phyloP scores from a whole-genome alignment of 2,329 filamentous ascomycete species.

The Periglandula ipomoeae region DNA sequence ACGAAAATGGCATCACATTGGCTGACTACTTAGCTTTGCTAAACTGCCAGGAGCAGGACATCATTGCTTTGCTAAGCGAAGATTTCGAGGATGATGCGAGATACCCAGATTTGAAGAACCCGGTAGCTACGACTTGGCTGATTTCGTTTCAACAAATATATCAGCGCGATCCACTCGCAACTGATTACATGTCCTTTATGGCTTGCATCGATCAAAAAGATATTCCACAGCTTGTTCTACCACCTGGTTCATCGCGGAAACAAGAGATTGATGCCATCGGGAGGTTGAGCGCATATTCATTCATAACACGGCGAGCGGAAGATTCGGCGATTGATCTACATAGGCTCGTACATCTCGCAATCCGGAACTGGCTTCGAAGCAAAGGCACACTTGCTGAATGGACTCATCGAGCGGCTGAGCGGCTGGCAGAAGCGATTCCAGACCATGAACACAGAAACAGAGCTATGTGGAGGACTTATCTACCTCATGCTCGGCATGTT shows the following conservation, averaged over 20 bases:
- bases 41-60: slow-evolving; percentile 20
- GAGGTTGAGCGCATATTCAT: slow-evolving; percentile 21
- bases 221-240: slow-evolving; percentile 26
- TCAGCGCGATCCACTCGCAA: slow-evolving; percentile 19
- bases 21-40: slow-evolving; percentile 24
- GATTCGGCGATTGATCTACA: slow-evolving; percentile 24
- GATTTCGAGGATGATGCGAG: slow-evolving; percentile 26
- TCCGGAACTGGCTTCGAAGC: slow-evolving; percentile 16
- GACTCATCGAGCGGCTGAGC: background rate
- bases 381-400: slow-evolving; percentile 2
- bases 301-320: slow-evolving; percentile 17
- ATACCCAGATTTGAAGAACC: slow-evolving; percentile 23
- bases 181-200: slow-evolving; percentile 29
- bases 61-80: slow-evolving; percentile 8
- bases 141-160: slow-evolving; percentile 30
- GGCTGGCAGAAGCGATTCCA: slow-evolving; percentile 1
- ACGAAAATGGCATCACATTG: slow-evolving; percentile 15
- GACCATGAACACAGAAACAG: background rate
- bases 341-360: slow-evolving; percentile 24
- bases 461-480: slow-evolving; percentile 2
- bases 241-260: slow-evolving; percentile 9
- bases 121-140: slow-evolving; percentile 28
- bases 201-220: slow-evolving; percentile 29
- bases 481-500: slow-evolving; percentile 5
- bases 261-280: slow-evolving; percentile 19